Percentiles rank a stretch among this genome's conserved stretches.
Evolutionary conservation across 352 stramenopile genomes (phyloP).

Genomic region (Globisporangium mamillatum): DNA sequence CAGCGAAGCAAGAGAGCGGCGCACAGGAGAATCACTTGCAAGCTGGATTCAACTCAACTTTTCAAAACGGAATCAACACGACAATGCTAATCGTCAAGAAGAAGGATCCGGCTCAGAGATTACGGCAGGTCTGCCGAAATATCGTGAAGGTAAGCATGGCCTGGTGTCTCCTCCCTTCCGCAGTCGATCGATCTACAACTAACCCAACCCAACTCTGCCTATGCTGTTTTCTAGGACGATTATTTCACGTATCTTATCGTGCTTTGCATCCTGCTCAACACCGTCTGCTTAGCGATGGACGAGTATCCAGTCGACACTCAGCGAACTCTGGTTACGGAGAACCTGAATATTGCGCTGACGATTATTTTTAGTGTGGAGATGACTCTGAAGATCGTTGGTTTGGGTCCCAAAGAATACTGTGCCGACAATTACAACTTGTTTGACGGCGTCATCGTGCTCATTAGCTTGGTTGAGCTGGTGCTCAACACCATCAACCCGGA

Average conservation of each 20-base stretch:
- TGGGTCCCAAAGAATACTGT: constrained; percentile 43
- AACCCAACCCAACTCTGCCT: background rate
- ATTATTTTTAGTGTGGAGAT: constrained; percentile 49
- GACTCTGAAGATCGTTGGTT: constrained; percentile 57
- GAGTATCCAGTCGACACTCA: constrained; percentile 30
- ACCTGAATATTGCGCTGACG: constrained; percentile 37
- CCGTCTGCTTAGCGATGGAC: constrained; percentile 51
- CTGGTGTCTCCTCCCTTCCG: background rate
- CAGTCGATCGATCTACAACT: background rate
- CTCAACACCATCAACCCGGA: constrained; percentile 27
- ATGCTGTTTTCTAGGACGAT: constrained; percentile 18
- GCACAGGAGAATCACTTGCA: background rate
- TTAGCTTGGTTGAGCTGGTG: constrained; percentile 44
- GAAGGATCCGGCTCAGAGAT: constrained; percentile 15
- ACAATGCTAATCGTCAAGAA: constrained; percentile 22
- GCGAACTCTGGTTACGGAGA: constrained; percentile 23
- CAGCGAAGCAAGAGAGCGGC: background rate
- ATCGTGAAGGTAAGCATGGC: constrained; percentile 24
- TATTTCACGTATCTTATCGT: constrained; percentile 38
- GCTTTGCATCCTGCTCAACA: constrained; percentile 65
- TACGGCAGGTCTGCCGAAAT: constrained; percentile 20
- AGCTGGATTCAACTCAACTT: constrained; percentile 12
- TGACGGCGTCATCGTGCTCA: constrained; percentile 50
- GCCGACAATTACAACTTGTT: constrained; percentile 56
- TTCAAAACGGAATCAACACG: constrained; percentile 18